These are phyloP conservation scores for Claviceps humidiphila DNA, from an alignment of 2,329 filamentous ascomycete genomes.

Conservation along the genomic window DNA sequence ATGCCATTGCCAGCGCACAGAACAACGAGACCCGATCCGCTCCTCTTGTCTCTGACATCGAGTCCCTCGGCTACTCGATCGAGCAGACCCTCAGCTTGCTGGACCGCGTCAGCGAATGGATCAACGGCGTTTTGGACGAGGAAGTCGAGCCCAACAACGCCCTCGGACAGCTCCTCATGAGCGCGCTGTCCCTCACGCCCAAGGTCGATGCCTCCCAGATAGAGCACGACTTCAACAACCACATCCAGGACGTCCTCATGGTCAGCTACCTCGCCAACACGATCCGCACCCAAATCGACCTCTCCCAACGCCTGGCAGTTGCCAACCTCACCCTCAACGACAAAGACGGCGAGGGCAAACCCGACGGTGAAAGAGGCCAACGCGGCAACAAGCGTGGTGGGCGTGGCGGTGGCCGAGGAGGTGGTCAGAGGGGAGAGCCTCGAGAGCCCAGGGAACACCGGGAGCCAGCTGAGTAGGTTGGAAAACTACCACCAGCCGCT, in stretches of 20 bases:
- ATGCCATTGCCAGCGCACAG: constrained; percentile 72
- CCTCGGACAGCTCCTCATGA: constrained; percentile 89
- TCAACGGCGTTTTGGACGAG: constrained; percentile 88
- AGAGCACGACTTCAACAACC: constrained; percentile 98
- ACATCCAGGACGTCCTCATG: constrained; percentile 97
- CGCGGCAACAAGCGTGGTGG: constrained; percentile 38
- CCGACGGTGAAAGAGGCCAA: constrained; percentile 30
- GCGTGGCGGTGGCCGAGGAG: constrained; percentile 36
- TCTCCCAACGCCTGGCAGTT: constrained; percentile 89
- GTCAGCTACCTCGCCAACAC: constrained; percentile 98
- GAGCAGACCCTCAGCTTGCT: constrained; percentile 82
- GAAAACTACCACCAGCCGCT: background rate
- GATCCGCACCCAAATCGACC: constrained; percentile 96
- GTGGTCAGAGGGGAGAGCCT: constrained; percentile 38
- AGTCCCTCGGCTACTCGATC: constrained; percentile 72
- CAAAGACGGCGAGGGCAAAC: constrained; percentile 36
- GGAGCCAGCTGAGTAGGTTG: constrained; percentile 20
- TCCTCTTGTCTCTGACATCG: constrained; percentile 73
- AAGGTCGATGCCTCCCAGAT: constrained; percentile 87
- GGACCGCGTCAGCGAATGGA: constrained; percentile 82
- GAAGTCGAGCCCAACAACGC: constrained; percentile 80
- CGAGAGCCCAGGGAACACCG: constrained; percentile 26
- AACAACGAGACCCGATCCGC: constrained; percentile 63
- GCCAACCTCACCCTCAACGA: constrained; percentile 44
- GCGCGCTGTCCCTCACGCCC: constrained; percentile 80